phyloP scores from a whole-genome alignment of 371 early-diverging fungal species.

The Rhizomucor miehei region DNA sequence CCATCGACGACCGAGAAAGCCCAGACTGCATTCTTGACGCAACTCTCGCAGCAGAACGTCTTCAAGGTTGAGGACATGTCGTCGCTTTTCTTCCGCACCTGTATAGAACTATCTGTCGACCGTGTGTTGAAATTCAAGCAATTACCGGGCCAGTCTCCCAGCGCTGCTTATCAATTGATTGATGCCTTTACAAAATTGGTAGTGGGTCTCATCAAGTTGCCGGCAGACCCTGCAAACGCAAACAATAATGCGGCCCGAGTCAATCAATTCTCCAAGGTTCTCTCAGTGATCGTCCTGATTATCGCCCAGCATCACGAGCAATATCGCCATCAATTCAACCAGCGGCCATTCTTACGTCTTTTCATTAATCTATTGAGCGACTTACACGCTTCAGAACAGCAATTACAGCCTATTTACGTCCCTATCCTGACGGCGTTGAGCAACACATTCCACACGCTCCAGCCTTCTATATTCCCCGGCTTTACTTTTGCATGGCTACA shows the following conservation, averaged over 20 bases:
- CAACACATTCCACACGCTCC: slow-evolving; percentile 82
- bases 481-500: slow-evolving; percentile 96
- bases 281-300: slow-evolving; percentile 82
- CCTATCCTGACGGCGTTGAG: slow-evolving; percentile 73
- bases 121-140: slow-evolving; percentile 64
- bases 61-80: slow-evolving; percentile 74
- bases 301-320: slow-evolving; percentile 84
- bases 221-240: slow-evolving; percentile 11
- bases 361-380: slow-evolving; percentile 85
- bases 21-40: slow-evolving; percentile 59
- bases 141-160: slow-evolving; percentile 41
- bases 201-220: slow-evolving; percentile 51
- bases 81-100: slow-evolving; percentile 85
- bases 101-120: slow-evolving; percentile 81
- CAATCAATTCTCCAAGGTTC: slow-evolving; percentile 68
- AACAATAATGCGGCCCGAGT: slow-evolving; percentile 11
- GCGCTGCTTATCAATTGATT: slow-evolving; percentile 68
- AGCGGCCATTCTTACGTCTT: slow-evolving; percentile 89
- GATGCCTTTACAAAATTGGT: slow-evolving; percentile 85
- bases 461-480: slow-evolving; percentile 89
- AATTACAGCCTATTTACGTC: slow-evolving; percentile 67
- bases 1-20: slow-evolving; percentile 79
- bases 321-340: slow-evolving; percentile 78
- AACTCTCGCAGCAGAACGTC: slow-evolving; percentile 78
- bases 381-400: slow-evolving; percentile 69